Evolutionary conservation across 2,329 filamentous ascomycete species (phyloP), one percentile per base, ranked within the genome.

Genomic region (Chaetomiaceae sp.): DNA sequence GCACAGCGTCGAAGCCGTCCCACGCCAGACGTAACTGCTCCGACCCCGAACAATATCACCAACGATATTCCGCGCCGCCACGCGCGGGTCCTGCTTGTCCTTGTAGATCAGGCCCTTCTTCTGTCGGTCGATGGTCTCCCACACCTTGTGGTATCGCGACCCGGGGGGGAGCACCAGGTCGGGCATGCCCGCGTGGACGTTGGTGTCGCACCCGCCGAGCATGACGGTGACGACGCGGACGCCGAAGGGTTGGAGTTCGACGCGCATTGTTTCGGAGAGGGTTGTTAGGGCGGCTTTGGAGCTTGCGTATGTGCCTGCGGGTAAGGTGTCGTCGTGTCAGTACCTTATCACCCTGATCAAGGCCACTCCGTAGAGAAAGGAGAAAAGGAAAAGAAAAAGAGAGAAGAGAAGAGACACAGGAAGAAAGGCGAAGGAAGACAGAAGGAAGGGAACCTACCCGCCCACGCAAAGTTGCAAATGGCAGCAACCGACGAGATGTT

Each of bases 181-280:
- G 12, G 44, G 44, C 44, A 47, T 47, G 5, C 20, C 31, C 19
- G 14, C 31, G 42, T 33, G 31, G 27, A 34, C 17, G 9, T 33
- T 34, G 22, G 51, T 44, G 6, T 38, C 33, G 0, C 51, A 36
- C n/a, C 19, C 43, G 25, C 62, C 60, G 22, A 61, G 54, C 34
- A 61, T 55, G 4, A 46, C 54, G 15, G 59, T 61, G n/a, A 62
- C 44, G 3, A 64, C 61, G 8, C 53, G 52, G 29, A 63, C 60
- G 1, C 60, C 60, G 22, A 61, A 39, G 0, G 58, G 55, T n/a
- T 40, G 43, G 29, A 63, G 19, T 51, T 63, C 60, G 22, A 63
- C 27, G 1, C 57, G 55, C 2, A 64, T 42, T 7, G 43, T 57
- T 23, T 59, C 55, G 0, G 56, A 60, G 2, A 61, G 19, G 8